Evolutionary conservation across 305 asterid genomes (phyloP).

Genomic region (Plantago rigida): DNA sequence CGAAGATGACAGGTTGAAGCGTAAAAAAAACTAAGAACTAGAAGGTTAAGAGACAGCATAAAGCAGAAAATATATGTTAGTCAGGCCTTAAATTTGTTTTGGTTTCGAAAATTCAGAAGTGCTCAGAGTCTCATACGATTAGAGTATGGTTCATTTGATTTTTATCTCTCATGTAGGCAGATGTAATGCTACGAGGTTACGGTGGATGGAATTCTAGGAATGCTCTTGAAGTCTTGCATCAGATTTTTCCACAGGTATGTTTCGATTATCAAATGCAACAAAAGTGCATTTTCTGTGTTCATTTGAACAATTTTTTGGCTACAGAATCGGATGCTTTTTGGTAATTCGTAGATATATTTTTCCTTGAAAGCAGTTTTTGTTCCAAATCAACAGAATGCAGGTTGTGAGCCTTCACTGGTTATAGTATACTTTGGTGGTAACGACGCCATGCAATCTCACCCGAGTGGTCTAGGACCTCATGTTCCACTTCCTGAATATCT

Average conservation of each 20-base stretch:
- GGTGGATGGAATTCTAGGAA: conserved; percentile 77
- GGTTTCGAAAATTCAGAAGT: neutral
- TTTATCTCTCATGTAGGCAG: conserved; percentile 36
- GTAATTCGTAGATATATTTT: neutral
- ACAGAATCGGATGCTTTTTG: neutral
- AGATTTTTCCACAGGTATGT: conserved; percentile 65
- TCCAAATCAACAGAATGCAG: conserved; percentile 43
- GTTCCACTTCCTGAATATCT: conserved; percentile 80
- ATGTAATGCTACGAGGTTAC: conserved; percentile 64
- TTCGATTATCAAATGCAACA: neutral
- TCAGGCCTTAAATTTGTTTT: too few species aligned
- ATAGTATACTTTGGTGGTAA: conserved; percentile 86
- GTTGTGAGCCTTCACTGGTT: conserved; percentile 61
- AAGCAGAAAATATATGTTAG: too few species aligned
- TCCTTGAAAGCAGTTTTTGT: neutral
- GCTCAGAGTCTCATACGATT: neutral
- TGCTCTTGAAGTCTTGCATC: conserved; percentile 55
- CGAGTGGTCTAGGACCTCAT: conserved; percentile 61
- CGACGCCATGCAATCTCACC: conserved; percentile 59
- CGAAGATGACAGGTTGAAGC: too few species aligned
- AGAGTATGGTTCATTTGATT: neutral
- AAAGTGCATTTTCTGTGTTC: neutral
- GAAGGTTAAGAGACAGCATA: too few species aligned
- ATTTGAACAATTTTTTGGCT: too few species aligned
- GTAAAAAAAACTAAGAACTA: too few species aligned